Evolutionary conservation across 1,284 basidiomycete species (phyloP).

Genomic region (Trichosporon faecale): DNA sequence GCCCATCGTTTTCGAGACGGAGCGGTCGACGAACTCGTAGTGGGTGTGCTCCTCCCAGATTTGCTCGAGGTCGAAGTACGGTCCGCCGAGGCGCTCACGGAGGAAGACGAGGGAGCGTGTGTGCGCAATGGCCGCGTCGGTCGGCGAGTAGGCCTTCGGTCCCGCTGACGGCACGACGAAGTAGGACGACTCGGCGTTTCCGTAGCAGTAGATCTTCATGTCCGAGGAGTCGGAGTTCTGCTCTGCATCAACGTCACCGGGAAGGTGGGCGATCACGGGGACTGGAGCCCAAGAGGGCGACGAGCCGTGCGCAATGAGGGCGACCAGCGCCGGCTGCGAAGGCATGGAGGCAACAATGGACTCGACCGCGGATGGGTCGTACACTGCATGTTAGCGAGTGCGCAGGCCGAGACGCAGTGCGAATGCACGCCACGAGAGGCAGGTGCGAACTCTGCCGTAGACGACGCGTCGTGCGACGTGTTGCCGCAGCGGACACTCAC

Average conservation of each 20-base stretch:
- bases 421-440: background rate
- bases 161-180: conserved; percentile 27
- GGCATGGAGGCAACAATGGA: conserved; percentile 15
- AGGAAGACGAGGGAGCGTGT: conserved; percentile 24
- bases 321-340: conserved; percentile 11
- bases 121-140: conserved; percentile 22
- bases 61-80: conserved; percentile 27
- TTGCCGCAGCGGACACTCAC: conserved; percentile 14
- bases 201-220: conserved; percentile 16
- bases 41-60: conserved; percentile 29
- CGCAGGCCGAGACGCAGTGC: background rate
- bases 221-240: background rate
- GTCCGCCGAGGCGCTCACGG: conserved; percentile 21
- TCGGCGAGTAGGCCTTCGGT: conserved; percentile 21
- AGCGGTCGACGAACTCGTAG: conserved; percentile 31
- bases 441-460: background rate
- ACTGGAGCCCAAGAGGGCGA: conserved; percentile 14
- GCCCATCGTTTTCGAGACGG: conserved; percentile 35
- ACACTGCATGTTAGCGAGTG: conserved; percentile 18
- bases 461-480: background rate
- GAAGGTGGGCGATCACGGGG: conserved; percentile 18
- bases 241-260: background rate
- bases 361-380: conserved; percentile 24
- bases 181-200: conserved; percentile 18
- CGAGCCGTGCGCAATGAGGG: conserved; percentile 23